Percentiles rank a stretch among this genome's conserved stretches.
These are phyloP conservation scores for Entophlyctis luteolus DNA, from an alignment of 192 early-diverging fungal species.

Conservation along the genomic window DNA sequence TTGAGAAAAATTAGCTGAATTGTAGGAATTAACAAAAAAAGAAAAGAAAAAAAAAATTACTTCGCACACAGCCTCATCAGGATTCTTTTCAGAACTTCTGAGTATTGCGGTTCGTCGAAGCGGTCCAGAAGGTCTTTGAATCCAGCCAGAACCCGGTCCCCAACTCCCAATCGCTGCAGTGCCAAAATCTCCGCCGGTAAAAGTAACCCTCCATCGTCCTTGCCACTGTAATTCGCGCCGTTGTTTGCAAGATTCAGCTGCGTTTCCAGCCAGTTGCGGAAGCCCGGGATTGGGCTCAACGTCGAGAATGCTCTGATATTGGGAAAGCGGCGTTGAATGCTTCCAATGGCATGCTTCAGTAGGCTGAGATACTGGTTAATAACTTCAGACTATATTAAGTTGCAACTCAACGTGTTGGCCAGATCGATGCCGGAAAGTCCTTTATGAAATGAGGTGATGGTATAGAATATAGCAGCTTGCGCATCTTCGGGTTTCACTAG, in stretches of 20 bases:
- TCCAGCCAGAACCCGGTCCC: no score
- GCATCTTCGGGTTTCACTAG: slow-evolving; percentile 43
- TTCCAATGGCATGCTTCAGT: slow-evolving; percentile 83
- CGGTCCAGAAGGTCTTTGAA: no score
- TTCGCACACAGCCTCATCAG: slow-evolving; percentile 55
- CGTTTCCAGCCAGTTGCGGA: slow-evolving; percentile 72
- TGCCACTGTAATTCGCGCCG: no score
- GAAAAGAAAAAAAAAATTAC: no score
- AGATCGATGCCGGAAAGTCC: slow-evolving; percentile 85
- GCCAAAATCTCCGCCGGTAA: no score
- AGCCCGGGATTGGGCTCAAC: slow-evolving; percentile 84
- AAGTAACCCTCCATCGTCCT: no score
- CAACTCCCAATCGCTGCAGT: no score
- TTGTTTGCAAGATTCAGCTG: slow-evolving; percentile 18
- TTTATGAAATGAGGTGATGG: slow-evolving; percentile 79
- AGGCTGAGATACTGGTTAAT: slow-evolving; percentile 15
- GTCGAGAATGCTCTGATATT: slow-evolving; percentile 78
- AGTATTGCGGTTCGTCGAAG: no score
- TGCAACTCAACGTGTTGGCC: slow-evolving; percentile 61
- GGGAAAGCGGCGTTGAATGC: slow-evolving; percentile 66
- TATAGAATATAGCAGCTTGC: slow-evolving; percentile 84
- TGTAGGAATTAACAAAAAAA: neutral
- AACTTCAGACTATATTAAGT: slow-evolving; percentile 30
- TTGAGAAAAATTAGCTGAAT: neutral
- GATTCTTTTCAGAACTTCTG: slow-evolving; percentile 54